These are phyloP conservation scores for Xylariaceae sp. DNA, from an alignment of 2,329 filamentous ascomycete genomes.

Conservation along the genomic window DNA sequence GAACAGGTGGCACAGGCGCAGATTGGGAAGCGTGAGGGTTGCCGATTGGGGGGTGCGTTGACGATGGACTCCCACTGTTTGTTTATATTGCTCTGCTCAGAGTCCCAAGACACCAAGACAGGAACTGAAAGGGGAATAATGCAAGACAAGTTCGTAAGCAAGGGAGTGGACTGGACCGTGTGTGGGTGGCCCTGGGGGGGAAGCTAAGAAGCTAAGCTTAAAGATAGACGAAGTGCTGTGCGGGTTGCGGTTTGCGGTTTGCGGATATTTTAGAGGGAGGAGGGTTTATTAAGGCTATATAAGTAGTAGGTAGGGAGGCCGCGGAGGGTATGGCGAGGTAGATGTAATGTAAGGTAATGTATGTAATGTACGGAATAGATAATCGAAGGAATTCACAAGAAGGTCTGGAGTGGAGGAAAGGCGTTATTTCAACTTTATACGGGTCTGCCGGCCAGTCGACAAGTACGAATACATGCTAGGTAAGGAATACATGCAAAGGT, in stretches of 20 bases:
- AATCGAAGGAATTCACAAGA: conserved; percentile 26
- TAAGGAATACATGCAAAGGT: too few relatives aligned
- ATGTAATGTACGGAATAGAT: conserved; percentile 11
- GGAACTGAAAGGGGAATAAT: conserved; percentile 16
- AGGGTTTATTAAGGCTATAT: conserved; percentile 21
- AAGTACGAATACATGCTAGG: too few relatives aligned
- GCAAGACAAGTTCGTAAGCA: conserved; percentile 17
- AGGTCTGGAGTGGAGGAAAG: conserved; percentile 26
- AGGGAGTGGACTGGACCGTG: conserved; percentile 14
- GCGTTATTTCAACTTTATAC: conserved; percentile 33
- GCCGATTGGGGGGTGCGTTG: conserved; percentile 1
- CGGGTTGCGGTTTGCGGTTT: not conserved
- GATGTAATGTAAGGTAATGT: too few relatives aligned
- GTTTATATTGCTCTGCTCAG: conserved; percentile 13
- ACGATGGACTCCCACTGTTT: conserved; percentile 5
- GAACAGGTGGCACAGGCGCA: conserved; percentile 29
- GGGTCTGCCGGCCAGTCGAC: conserved; percentile 8
- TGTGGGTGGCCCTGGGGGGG: conserved; percentile 2
- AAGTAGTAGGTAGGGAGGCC: not conserved
- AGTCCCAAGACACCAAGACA: conserved; percentile 17
- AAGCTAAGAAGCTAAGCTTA: conserved; percentile 6
- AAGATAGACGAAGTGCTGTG: conserved; percentile 1
- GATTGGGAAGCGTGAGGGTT: conserved; percentile 13
- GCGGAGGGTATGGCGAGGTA: conserved; percentile 7
- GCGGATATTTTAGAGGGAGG: conserved; percentile 10